Conservation (phyloP, 805 yeast species). For the Maudiozyma barnettii region DNA sequence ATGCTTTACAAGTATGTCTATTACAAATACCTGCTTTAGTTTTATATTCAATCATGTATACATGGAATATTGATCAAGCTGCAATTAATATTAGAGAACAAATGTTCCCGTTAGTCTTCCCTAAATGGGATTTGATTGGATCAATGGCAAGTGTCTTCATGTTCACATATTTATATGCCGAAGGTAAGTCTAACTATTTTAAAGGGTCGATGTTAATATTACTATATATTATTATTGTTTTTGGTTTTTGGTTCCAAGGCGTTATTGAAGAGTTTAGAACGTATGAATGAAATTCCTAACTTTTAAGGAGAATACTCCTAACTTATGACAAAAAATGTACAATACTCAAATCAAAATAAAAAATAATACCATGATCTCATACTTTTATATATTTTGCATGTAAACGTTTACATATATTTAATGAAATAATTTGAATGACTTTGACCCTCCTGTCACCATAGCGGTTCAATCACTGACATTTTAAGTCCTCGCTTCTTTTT, state of each 20-base stretch:
- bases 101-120: slow-evolving; percentile 72
- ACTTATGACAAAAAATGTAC: neutral
- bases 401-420: too few species aligned
- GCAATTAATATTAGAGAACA: slow-evolving; percentile 27
- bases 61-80: slow-evolving; percentile 28
- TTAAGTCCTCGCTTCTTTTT: too few species aligned
- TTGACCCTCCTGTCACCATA: too few species aligned
- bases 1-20: slow-evolving; percentile 89
- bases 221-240: slow-evolving; percentile 60
- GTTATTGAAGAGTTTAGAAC: slow-evolving; percentile 13
- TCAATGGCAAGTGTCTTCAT: slow-evolving; percentile 75
- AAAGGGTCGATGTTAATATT: slow-evolving; percentile 85
- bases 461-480: too few species aligned
- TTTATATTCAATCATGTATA: slow-evolving; percentile 53
- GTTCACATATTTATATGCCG: slow-evolving; percentile 90
- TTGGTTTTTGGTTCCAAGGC: slow-evolving; percentile 67
- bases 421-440: too few species aligned
- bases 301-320: too few species aligned
- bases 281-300: neutral
- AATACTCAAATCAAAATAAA: neutral
- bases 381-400: neutral
- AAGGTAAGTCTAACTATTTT: slow-evolving; percentile 92
- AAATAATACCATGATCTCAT: neutral
- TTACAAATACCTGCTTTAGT: slow-evolving; percentile 90
- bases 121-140: slow-evolving; percentile 91